phyloP scores from a whole-genome alignment of 768 basidiomycete genomes.

The Podaxis carcinomalis region DNA sequence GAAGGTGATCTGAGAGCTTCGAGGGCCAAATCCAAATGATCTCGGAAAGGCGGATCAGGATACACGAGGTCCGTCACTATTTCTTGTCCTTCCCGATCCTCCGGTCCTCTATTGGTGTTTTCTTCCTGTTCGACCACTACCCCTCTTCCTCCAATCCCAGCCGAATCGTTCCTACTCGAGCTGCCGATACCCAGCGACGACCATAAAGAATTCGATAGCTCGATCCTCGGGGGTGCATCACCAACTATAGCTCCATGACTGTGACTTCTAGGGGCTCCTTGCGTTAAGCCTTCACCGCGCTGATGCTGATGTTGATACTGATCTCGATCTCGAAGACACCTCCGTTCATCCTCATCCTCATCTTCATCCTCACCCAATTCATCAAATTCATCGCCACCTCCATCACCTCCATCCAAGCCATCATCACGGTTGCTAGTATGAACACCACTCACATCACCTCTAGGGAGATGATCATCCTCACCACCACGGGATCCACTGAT shows the following conservation, averaged over 20 bases:
- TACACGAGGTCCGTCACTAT: not conserved
- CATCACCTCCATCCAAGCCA: not conserved
- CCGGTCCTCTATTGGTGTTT: not conserved
- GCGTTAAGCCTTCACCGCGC: not conserved
- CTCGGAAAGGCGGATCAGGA: constrained; percentile 2
- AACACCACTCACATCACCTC: too few species aligned
- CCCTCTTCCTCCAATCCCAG: not conserved
- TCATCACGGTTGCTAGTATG: not conserved
- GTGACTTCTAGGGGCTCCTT: not conserved
- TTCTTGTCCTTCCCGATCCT: not conserved
- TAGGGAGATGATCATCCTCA: not conserved
- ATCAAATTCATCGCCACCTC: not conserved
- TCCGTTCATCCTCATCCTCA: not conserved
- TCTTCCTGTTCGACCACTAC: not conserved
- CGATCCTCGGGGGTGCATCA: constrained; percentile 3
- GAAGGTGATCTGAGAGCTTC: constrained; percentile 11
- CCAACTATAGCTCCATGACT: not conserved
- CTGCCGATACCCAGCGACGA: not conserved
- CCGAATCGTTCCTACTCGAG: not conserved
- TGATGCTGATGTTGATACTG: not conserved
- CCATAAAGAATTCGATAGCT: constrained; percentile 4
- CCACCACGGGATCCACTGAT: not conserved
- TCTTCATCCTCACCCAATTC: not conserved
- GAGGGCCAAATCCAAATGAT: constrained; percentile 9
- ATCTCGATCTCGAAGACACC: not conserved